phyloP scores from a whole-genome alignment of 257 asterid genomes.

The Penstemon barbatus region DNA sequence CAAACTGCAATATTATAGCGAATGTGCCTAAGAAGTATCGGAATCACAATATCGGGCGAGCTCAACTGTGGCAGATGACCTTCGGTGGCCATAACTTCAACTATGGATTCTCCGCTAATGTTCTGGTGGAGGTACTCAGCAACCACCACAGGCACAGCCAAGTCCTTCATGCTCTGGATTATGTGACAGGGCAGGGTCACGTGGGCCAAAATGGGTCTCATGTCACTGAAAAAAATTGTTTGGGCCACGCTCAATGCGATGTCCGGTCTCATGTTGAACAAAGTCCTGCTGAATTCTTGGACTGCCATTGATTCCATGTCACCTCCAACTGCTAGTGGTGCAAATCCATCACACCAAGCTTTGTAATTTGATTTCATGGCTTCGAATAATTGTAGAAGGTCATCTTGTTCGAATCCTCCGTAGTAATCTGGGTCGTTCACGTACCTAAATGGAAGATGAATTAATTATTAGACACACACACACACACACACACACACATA shows the following conservation, averaged over 20 bases:
- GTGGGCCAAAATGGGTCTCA: slow-evolving; percentile 40
- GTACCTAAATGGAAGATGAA: slow-evolving; percentile 3
- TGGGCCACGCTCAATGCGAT: slow-evolving; percentile 63
- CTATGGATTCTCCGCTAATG: slow-evolving; percentile 58
- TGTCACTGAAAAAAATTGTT: slow-evolving; percentile 52
- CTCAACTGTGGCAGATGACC: slow-evolving; percentile 84
- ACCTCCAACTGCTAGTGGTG: slow-evolving; percentile 70
- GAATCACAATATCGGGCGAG: slow-evolving; percentile 56
- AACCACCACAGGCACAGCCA: slow-evolving; percentile 70
- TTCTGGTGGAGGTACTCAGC: slow-evolving; percentile 75
- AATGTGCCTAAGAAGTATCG: slow-evolving; percentile 66
- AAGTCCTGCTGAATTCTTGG: slow-evolving; percentile 74
- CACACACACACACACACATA: no score
- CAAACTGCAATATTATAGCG: slow-evolving; percentile 36
- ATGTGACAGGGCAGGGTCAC: slow-evolving; percentile 77
- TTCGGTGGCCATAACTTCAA: slow-evolving; percentile 62
- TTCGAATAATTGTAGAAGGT: slow-evolving; percentile 31
- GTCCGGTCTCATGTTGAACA: slow-evolving; percentile 81
- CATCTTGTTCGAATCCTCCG: slow-evolving; percentile 47
- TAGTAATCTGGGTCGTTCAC: slow-evolving; percentile 26
- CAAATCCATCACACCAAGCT: slow-evolving; percentile 68
- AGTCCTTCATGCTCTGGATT: slow-evolving; percentile 69
- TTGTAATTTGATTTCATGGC: slow-evolving; percentile 66
- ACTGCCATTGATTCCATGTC: slow-evolving; percentile 79
- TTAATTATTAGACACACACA: no score